Conservation (phyloP, 768 basidiomycete species). For the Cantharellus anzutake region DNA sequence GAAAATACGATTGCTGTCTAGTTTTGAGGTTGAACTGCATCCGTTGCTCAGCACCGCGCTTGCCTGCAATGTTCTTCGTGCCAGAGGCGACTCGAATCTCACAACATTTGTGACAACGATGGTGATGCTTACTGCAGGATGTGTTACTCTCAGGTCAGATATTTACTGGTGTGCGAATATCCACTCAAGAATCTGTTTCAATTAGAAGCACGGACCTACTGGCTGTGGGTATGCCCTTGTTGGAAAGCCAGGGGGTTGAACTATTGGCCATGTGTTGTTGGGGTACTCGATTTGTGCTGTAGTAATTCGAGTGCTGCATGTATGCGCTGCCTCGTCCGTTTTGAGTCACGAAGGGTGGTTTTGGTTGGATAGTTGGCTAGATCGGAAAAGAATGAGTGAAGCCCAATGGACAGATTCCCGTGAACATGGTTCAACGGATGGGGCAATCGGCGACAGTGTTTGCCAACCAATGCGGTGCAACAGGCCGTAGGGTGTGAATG, state of each 20-base stretch:
- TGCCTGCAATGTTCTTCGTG: constrained; percentile 67
- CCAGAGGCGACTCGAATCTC: constrained; percentile 47
- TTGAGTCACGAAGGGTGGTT: neutral
- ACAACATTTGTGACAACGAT: constrained; percentile 53
- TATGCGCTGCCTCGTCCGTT: neutral
- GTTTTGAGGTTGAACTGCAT: neutral
- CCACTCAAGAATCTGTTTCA: neutral
- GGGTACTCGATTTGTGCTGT: neutral
- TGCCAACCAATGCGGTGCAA: too few species aligned
- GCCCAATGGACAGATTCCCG: neutral
- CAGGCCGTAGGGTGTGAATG: too few species aligned
- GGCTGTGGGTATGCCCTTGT: constrained; percentile 60
- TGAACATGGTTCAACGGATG: neutral
- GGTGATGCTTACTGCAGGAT: constrained; percentile 49
- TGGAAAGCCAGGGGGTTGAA: constrained; percentile 15
- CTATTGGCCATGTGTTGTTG: too few species aligned
- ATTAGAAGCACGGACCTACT: constrained; percentile 50
- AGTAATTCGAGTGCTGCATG: neutral
- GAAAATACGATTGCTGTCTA: too few species aligned
- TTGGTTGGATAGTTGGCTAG: neutral
- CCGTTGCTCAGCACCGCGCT: constrained; percentile 30
- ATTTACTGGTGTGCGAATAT: neutral
- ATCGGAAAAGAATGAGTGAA: neutral
- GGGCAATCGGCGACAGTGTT: too few species aligned
- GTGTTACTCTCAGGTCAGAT: constrained; percentile 48